A percentile compares a stretch with the other conserved stretches of the same genome.
These are phyloP conservation scores for Rhododendron kiyosumense DNA, from an alignment of 148 eudicot genomes.

Conservation along the genomic window DNA sequence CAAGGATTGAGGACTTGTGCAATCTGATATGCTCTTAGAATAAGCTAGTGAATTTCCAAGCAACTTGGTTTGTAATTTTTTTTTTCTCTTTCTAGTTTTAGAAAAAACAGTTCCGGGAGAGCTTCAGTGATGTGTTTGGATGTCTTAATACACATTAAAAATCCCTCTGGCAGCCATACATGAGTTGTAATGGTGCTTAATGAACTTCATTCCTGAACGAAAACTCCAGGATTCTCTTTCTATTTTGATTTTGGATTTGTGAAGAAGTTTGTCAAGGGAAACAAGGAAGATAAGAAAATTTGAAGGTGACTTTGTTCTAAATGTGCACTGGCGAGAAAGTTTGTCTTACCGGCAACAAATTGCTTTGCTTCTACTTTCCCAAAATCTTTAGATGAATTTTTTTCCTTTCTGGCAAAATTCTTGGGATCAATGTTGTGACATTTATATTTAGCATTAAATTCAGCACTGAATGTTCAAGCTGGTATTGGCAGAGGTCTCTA, in stretches of 20 bases:
- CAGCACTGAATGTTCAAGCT: no score
- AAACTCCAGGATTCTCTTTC: background rate
- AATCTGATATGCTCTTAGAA: conserved; percentile 51
- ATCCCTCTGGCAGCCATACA: background rate
- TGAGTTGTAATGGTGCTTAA: background rate
- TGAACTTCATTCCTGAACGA: background rate
- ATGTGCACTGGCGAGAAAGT: background rate
- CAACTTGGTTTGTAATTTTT: background rate
- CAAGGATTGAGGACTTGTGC: conserved; percentile 60
- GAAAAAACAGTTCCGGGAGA: background rate
- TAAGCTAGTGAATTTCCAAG: background rate
- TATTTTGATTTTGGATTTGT: background rate
- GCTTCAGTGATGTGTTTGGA: background rate
- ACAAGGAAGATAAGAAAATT: background rate
- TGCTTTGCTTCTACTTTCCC: background rate
- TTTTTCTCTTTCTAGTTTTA: background rate
- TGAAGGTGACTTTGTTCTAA: background rate
- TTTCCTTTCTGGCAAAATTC: background rate
- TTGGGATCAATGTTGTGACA: background rate
- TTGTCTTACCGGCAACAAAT: background rate
- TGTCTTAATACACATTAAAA: background rate
- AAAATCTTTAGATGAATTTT: background rate
- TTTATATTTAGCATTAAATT: background rate
- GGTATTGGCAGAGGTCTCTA: no score
- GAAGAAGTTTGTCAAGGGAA: background rate